Evolutionary conservation across 768 basidiomycete species (phyloP).

Genomic region (Naganishia kalamii): DNA sequence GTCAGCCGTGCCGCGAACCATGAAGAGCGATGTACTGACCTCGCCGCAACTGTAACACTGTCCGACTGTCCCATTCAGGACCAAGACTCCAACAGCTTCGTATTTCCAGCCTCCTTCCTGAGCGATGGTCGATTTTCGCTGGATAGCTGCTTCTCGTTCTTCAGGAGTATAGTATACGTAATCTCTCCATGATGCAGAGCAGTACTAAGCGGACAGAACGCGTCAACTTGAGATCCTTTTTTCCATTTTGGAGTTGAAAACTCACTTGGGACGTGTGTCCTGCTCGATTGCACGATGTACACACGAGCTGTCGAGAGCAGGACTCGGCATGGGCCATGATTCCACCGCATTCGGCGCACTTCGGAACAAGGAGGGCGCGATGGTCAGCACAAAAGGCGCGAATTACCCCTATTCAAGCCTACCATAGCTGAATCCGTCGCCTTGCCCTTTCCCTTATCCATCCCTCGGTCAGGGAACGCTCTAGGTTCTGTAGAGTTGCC

Average conservation of each 20-base stretch:
- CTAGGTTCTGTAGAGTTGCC: background rate
- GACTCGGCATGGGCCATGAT: background rate
- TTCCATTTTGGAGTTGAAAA: background rate
- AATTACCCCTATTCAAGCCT: background rate
- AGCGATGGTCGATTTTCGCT: background rate
- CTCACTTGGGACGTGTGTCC: constrained; percentile 3
- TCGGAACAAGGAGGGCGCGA: no score
- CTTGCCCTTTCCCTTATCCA: constrained; percentile 6
- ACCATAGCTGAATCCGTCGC: constrained; percentile 2
- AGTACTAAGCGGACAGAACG: background rate
- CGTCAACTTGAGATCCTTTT: background rate
- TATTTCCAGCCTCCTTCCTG: constrained; percentile 9
- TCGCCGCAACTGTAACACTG: constrained; percentile 1
- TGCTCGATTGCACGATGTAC: background rate
- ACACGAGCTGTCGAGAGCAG: background rate
- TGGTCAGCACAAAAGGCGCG: background rate
- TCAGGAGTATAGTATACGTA: constrained; percentile 6
- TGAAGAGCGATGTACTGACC: background rate
- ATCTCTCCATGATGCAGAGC: constrained; percentile 1
- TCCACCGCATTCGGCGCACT: constrained; percentile 12
- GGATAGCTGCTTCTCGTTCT: constrained; percentile 1
- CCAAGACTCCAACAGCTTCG: constrained; percentile 4
- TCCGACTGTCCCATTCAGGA: background rate
- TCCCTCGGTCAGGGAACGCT: background rate
- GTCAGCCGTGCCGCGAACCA: no score